Base-by-base conservation (phyloP, 2,329 filamentous ascomycete species). In the Xylaria sp. region DNA sequence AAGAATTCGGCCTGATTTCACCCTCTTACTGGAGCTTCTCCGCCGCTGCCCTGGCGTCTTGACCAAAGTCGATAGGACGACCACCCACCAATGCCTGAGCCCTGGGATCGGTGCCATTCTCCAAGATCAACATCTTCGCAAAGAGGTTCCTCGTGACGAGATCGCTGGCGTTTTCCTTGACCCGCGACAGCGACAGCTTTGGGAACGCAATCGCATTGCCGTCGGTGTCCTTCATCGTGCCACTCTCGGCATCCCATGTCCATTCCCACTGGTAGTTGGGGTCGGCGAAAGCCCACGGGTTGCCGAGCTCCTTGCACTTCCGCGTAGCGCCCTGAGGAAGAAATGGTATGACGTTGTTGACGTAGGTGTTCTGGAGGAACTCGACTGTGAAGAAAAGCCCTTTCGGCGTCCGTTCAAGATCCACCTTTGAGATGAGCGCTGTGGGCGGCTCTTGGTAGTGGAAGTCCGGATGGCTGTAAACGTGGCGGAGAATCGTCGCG, bases 211-310 rank as follows among this genome's bases (percentile, higher is more conserved):
- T 37, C 4, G 54, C 62, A 3, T 67, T 67, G 4, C 67, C 67
- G n/a, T 44, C 40, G 4, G 58, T 49, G 33, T 69, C 66, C 40
- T 55, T 60, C 31, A 72, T 38, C 7, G 56, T 61, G 51, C 55
- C 60, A 10, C 63, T 61, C 25, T 60, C 33, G n/a, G 64, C 60
- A 54, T 73, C 70, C 70, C 71, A 74, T 40, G 62, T 62, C 71
- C 70, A 74, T 58, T 72, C 68, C 67, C 67, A 74, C 19, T 57
- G 33, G 57, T 71, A 70, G 59, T 57, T 53, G 8, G 66, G 57
- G 52, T 74, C 71, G 37, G 59, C 65, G 52, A 68, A 68, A 23
- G 71, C 72, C 72, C 72, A 74, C 10, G 72, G 71, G 64, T 74
- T 74, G 47, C 44, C 68, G 33, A 73, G 54, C 47, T 54, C 71